Percentiles rank a stretch among this genome's conserved stretches.
phyloP scores from a whole-genome alignment of 2,329 filamentous ascomycete species.

The Alternaria infectoria region DNA sequence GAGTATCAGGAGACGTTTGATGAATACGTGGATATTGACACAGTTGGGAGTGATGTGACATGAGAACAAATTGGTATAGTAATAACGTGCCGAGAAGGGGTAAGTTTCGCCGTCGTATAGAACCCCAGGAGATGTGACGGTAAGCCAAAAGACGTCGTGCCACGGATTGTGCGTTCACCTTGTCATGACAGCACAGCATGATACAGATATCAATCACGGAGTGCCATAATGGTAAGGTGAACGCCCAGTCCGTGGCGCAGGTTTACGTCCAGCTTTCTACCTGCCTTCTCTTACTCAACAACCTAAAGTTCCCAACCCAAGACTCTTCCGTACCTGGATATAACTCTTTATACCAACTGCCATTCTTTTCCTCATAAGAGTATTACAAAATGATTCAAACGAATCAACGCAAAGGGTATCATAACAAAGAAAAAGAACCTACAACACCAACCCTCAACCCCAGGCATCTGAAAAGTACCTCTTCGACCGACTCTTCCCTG shows the following conservation, averaged over 20 bases:
- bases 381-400: background rate
- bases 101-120: background rate
- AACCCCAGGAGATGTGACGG: background rate
- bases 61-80: background rate
- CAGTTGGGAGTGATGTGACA: background rate
- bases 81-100: background rate
- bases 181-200: background rate
- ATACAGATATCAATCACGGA: background rate
- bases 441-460: slow-evolving; percentile 3
- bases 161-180: background rate
- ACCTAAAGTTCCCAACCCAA: background rate
- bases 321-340: background rate
- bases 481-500: slow-evolving; percentile 53
- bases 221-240: slow-evolving; percentile 16
- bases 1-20: background rate
- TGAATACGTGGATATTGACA: background rate
- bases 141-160: slow-evolving; percentile 12
- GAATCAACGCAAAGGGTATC: slow-evolving; percentile 10
- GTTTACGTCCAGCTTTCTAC: background rate
- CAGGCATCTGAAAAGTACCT: slow-evolving; percentile 56
- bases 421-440: slow-evolving; percentile 1
- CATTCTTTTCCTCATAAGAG: background rate
- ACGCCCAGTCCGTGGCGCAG: background rate
- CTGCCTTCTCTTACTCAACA: background rate
- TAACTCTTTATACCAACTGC: background rate